Evolutionary conservation across 768 basidiomycete species (phyloP).

Genomic region (Ramaria rubella): DNA sequence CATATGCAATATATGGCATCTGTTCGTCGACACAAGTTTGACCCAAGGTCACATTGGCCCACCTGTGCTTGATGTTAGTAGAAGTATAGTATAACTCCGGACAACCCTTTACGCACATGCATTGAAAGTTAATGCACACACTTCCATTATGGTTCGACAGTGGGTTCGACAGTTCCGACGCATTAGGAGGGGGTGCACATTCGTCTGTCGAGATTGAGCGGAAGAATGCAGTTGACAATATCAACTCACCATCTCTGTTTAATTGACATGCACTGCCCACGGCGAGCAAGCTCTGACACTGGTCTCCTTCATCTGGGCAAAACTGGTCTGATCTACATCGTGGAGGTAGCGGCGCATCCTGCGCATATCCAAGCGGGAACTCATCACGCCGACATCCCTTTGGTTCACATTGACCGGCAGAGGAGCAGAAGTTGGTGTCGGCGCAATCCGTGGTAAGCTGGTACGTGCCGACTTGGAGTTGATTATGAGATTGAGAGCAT

Average conservation of each 20-base stretch:
- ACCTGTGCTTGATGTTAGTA: conserved; percentile 34
- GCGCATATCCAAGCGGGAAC: conserved; percentile 64
- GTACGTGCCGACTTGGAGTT: conserved; percentile 69
- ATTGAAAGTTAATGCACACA: conserved; percentile 73
- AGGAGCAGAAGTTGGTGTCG: conserved; percentile 57
- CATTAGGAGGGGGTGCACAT: conserved; percentile 66
- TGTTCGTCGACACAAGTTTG: conserved; percentile 68
- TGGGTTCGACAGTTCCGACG: conserved; percentile 50
- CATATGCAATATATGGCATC: conserved; percentile 69
- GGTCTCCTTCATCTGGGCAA: conserved; percentile 78
- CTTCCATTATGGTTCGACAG: conserved; percentile 72
- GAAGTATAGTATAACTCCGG: background rate
- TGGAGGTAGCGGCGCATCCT: conserved; percentile 41
- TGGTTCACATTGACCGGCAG: conserved; percentile 42
- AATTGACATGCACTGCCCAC: conserved; percentile 74
- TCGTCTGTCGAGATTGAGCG: conserved; percentile 50
- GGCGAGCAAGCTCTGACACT: conserved; percentile 52
- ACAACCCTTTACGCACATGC: conserved; percentile 55
- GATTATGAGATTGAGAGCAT: conserved; percentile 39
- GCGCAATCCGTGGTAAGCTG: conserved; percentile 78
- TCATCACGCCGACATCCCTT: conserved; percentile 73
- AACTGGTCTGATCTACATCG: conserved; percentile 59
- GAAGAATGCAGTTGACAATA: background rate
- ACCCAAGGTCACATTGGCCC: conserved; percentile 68
- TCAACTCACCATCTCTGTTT: conserved; percentile 68